Base-by-base conservation (phyloP, 2,329 filamentous ascomycete species). In the Botryotinia narcissicola region DNA sequence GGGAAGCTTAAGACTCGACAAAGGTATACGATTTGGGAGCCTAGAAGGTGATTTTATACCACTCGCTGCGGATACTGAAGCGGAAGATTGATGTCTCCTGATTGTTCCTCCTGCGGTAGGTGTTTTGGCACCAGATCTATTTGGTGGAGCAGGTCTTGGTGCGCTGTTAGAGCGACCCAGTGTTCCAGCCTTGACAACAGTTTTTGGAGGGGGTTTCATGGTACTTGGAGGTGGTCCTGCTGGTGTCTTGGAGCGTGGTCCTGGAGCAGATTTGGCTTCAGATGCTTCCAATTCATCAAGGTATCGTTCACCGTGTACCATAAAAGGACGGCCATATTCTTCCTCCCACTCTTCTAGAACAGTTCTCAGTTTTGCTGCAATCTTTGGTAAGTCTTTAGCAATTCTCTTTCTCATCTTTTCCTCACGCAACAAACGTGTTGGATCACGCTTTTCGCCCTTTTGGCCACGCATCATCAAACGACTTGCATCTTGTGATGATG, bases 381-480 rank as follows among this genome's bases (percentile, higher is more conserved):
- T 87, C 84, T 97, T 98, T 73, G 96, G 96, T 44, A 99, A 86
- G 80, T 99, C 96, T 83, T 98, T 99, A 40, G 95, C 89, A 75
- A 99, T 98, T 73, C 95, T 89, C 88, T 99, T 99, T 74, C 96
- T 91, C 93, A 97, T 97, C 87, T 98, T 99, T 84, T 99, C 96
- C 81, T 99, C 96, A 44, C 96, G 89, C 70, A 99, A 86, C 25
- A 99, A 87, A 83, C 97, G 96, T 69, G 94, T 95, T 4, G 96
- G 96, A 80, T 99, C 96, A 76, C 97, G 93, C 83, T 91, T 93
- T 84, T 98, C 95, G 72, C 95, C 95, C 84, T 97, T 97, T 77
- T 94, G 91, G 3, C 95, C 95, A 75, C 95, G 94, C 79, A 91
- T 89, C 91, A 98, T 94, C 44, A 99, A 86, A 62, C 96, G 91